Evolutionary conservation across 75 land plant genomes (phyloP).

Genomic region (Cupressus sempervirens): DNA sequence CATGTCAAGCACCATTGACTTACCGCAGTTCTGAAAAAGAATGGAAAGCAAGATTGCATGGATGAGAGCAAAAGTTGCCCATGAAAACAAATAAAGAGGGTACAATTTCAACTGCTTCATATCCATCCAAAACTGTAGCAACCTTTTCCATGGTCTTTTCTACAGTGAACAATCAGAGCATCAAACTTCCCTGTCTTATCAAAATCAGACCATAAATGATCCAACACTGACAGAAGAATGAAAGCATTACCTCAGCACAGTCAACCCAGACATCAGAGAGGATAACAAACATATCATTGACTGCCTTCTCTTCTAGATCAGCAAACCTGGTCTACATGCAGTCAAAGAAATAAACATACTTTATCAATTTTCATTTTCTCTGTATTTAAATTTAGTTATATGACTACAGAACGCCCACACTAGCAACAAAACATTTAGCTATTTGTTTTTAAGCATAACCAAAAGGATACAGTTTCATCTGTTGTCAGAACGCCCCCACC

Average conservation of each 20-base stretch:
- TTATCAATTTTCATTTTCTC: background rate
- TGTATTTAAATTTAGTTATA: background rate
- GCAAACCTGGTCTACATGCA: constrained; percentile 53
- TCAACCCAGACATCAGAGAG: constrained; percentile 98
- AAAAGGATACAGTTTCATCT: constrained; percentile 77
- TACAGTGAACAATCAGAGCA: constrained; percentile 21
- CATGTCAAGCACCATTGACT: constrained; percentile 2
- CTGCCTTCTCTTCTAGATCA: constrained; percentile 69
- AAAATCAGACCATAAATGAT: background rate
- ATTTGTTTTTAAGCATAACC: background rate
- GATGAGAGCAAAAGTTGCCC: constrained; percentile 96
- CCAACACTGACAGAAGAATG: background rate
- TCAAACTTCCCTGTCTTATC: background rate
- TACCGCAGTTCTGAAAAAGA: constrained; percentile 77
- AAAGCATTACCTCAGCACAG: constrained; percentile 58
- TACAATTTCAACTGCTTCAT: constrained; percentile 81
- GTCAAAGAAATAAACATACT: constrained; percentile 1
- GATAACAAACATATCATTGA: constrained; percentile 96
- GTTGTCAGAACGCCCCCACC: constrained; percentile 57
- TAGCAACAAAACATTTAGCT: background rate
- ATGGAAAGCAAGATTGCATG: constrained; percentile 85
- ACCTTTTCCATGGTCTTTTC: constrained; percentile 85
- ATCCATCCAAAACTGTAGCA: constrained; percentile 71
- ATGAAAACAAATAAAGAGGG: constrained; percentile 93
- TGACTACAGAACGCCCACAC: background rate